Evolutionary conservation across 352 stramenopile species (phyloP).

Genomic region (Pythium sp.): DNA sequence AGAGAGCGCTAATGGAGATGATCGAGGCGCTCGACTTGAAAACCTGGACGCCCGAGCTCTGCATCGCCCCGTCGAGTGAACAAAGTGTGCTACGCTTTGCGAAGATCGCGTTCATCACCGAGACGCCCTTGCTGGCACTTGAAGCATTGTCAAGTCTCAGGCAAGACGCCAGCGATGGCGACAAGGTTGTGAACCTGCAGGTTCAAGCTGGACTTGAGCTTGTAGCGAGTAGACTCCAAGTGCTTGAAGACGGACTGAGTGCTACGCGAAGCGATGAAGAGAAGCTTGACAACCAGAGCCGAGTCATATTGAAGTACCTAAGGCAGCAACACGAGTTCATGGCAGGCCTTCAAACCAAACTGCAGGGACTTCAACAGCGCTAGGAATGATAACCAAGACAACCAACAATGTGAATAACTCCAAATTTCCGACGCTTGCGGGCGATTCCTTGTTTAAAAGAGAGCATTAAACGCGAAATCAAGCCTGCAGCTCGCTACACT

Average conservation of each 20-base stretch:
- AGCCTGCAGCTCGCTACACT: slow-evolving; percentile 3
- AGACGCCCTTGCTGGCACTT: slow-evolving; percentile 18
- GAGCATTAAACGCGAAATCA: slow-evolving; percentile 5
- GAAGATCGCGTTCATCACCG: slow-evolving; percentile 25
- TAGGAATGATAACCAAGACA: not conserved
- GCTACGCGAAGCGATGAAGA: not conserved
- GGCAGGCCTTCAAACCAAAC: not conserved
- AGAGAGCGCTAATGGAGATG: slow-evolving; percentile 20
- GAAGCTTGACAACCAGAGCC: slow-evolving; percentile 12
- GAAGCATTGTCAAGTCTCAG: not conserved
- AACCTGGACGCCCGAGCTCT: slow-evolving; percentile 42
- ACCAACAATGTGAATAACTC: slow-evolving; percentile 1
- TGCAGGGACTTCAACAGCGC: not conserved
- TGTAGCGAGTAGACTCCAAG: slow-evolving; percentile 6
- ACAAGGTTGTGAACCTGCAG: not conserved
- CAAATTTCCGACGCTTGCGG: slow-evolving; percentile 13
- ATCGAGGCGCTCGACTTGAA: slow-evolving; percentile 24
- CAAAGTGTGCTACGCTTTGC: slow-evolving; percentile 20
- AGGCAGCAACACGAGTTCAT: slow-evolving; percentile 24
- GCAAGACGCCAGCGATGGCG: too few relatives aligned
- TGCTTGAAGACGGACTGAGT: slow-evolving; percentile 5
- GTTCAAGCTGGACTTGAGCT: not conserved
- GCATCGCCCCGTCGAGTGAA: slow-evolving; percentile 18
- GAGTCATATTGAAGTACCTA: slow-evolving; percentile 23
- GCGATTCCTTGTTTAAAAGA: slow-evolving; percentile 8